A percentile compares a stretch with the other conserved stretches of the same genome.
Conservation (phyloP, 1,284 basidiomycete species). For the Ustilago esculenta region DNA sequence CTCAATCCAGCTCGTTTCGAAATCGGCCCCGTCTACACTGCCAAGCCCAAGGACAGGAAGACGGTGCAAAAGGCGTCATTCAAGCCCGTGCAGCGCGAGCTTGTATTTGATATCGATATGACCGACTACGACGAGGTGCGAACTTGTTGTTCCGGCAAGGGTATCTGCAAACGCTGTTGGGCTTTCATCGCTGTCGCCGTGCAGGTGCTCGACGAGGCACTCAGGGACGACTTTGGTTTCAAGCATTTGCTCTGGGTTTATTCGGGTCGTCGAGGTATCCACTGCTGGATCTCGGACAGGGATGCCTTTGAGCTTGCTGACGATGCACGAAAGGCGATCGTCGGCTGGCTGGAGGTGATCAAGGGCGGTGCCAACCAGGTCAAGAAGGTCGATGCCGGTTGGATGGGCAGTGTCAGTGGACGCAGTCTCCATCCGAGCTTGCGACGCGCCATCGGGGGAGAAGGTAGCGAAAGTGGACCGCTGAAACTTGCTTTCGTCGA, state of each 20-base stretch:
- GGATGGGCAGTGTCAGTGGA: slow-evolving; percentile 73
- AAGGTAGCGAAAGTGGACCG: slow-evolving; percentile 68
- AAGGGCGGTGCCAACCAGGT: slow-evolving; percentile 79
- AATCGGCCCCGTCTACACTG: slow-evolving; percentile 93
- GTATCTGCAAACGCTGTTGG: slow-evolving; percentile 94
- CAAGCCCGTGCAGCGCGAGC: slow-evolving; percentile 83
- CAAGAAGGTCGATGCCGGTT: slow-evolving; percentile 79
- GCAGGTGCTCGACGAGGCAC: slow-evolving; percentile 80
- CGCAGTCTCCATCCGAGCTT: slow-evolving; percentile 66
- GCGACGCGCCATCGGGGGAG: slow-evolving; percentile 58
- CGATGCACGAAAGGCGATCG: slow-evolving; percentile 85
- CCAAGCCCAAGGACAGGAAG: slow-evolving; percentile 89
- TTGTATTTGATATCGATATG: slow-evolving; percentile 99
- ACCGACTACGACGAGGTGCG: slow-evolving; percentile 97
- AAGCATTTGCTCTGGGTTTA: slow-evolving; percentile 92
- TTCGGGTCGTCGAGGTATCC: slow-evolving; percentile 96
- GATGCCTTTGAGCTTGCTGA: slow-evolving; percentile 89
- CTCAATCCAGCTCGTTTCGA: slow-evolving; percentile 78
- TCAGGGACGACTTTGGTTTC: slow-evolving; percentile 84
- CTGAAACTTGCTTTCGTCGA: slow-evolving; percentile 74
- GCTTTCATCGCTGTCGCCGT: slow-evolving; percentile 92
- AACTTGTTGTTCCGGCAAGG: slow-evolving; percentile 91
- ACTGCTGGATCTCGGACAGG: slow-evolving; percentile 94
- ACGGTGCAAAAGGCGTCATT: slow-evolving; percentile 80
- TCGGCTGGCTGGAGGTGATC: slow-evolving; percentile 86